A percentile compares a stretch with the other conserved stretches of the same genome.
Conservation (phyloP, 192 early-diverging fungal genomes). For the Phycomyces blakesleeanus region DNA sequence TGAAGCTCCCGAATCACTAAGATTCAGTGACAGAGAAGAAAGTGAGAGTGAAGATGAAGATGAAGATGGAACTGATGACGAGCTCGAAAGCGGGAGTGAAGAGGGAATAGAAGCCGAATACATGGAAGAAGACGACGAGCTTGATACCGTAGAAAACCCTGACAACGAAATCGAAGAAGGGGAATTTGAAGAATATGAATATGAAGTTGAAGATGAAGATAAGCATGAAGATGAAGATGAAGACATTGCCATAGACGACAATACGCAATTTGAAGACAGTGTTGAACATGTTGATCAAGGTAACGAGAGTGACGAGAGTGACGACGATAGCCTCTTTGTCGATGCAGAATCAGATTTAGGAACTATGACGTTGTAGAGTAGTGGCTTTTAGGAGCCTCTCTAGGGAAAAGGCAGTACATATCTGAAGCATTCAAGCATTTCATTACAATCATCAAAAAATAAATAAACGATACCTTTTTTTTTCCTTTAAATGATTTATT, state of each 20-base stretch:
- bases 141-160: not conserved
- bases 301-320: no score
- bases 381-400: no score
- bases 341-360: no score
- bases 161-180: not conserved
- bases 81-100: not conserved
- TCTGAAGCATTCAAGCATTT: no score
- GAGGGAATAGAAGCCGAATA: not conserved
- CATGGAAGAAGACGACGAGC: not conserved
- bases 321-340: no score
- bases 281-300: no score
- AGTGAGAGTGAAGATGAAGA: not conserved
- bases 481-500: no score
- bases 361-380: no score
- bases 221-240: not conserved
- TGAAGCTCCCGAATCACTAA: conserved; percentile 38
- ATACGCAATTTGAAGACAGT: no score
- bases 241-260: not conserved
- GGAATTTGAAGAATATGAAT: not conserved
- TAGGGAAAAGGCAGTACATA: no score
- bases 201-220: not conserved
- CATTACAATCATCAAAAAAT: no score
- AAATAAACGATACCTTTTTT: no score
- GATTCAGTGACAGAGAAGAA: not conserved
- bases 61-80: not conserved